Base-by-base conservation (phyloP, 495 filamentous ascomycete genomes). In the Apiosordaria backusii region DNA sequence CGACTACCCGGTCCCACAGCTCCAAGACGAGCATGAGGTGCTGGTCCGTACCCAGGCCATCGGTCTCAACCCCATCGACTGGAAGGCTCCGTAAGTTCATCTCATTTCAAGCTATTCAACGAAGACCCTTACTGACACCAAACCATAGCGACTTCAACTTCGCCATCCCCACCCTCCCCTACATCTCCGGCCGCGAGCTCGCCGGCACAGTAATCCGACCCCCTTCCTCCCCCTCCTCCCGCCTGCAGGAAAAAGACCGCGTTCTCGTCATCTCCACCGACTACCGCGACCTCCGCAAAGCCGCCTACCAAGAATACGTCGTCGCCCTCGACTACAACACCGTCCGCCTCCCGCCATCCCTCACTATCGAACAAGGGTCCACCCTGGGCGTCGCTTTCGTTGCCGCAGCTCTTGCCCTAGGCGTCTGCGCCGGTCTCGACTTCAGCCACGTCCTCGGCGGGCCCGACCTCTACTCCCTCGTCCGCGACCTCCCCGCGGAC, bases 61-160 rank as follows among this genome's bases (percentile, higher is more conserved):
- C 75, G 89, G 88, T 3, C 75, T 91, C 60, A 90, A 90, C 74
- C 89, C 88, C 3, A 84, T 90, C 58, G 89, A 91, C 72, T 90
- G 89, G 89, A 90, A 90, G 77, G 85, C 81, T 69, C 86, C 86
- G 87, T 89, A 80, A 40, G 81, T 81, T 9, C 23, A 22, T 50
- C 35, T 52, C 35, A 24, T 50, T 61, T 23, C 22, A 29, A 3
- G 9, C 24, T 61, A 0, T 60, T 64, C 60, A 62, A 40, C 13
- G 58, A 25, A 5, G 21, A 9, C 9, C n/a, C 4, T 22, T 18
- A 23, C 52, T 55, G 52, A 55, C 4, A 7, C 6, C 4, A 27
- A 74, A 21, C n/a, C 62, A n/a, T n/a, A 84, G 86, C 15, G 88
- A 87, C 63, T 90, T 84, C 70, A 86, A 87, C 70, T 91, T 88